Conservation (phyloP, 2,329 filamentous ascomycete genomes). For the Neofusicoccum parvum region DNA sequence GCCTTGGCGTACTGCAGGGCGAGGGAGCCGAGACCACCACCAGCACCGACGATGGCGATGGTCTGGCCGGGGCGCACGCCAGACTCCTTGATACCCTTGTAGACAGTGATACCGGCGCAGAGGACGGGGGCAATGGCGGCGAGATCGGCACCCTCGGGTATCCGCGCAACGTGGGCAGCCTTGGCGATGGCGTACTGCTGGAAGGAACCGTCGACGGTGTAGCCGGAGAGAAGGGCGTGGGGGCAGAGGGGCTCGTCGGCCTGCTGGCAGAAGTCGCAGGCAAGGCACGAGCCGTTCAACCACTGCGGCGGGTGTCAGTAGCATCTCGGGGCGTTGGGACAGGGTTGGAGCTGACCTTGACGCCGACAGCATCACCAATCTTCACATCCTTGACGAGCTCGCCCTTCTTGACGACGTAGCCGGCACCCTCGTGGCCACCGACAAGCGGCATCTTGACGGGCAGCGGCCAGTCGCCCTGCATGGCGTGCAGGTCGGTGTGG, state of each 20-base stretch:
- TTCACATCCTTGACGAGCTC: constrained; percentile 75
- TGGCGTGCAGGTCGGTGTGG: constrained; percentile 81
- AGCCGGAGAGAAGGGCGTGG: constrained; percentile 76
- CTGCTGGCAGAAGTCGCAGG: constrained; percentile 76
- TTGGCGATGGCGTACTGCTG: constrained; percentile 91
- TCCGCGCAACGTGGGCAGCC: constrained; percentile 78
- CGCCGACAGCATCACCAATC: constrained; percentile 81
- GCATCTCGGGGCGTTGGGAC: not conserved
- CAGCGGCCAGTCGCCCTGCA: constrained; percentile 89
- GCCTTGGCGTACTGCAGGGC: constrained; percentile 87
- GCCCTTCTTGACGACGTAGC: constrained; percentile 79
- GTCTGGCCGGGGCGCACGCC: constrained; percentile 72
- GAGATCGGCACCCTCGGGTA: constrained; percentile 75
- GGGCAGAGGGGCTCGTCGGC: constrained; percentile 82
- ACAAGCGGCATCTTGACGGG: constrained; percentile 81
- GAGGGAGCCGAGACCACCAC: constrained; percentile 77
- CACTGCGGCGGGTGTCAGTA: constrained; percentile 52
- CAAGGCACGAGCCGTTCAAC: constrained; percentile 85
- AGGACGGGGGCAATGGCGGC: constrained; percentile 79
- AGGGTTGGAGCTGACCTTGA: constrained; percentile 53
- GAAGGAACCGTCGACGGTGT: constrained; percentile 91
- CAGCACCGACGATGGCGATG: constrained; percentile 83
- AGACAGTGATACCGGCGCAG: constrained; percentile 84
- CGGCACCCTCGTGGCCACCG: constrained; percentile 78
- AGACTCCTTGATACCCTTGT: constrained; percentile 89